Base-by-base conservation (phyloP, 78 protist genomes). In the Cavenderia fasciculata region DNA sequence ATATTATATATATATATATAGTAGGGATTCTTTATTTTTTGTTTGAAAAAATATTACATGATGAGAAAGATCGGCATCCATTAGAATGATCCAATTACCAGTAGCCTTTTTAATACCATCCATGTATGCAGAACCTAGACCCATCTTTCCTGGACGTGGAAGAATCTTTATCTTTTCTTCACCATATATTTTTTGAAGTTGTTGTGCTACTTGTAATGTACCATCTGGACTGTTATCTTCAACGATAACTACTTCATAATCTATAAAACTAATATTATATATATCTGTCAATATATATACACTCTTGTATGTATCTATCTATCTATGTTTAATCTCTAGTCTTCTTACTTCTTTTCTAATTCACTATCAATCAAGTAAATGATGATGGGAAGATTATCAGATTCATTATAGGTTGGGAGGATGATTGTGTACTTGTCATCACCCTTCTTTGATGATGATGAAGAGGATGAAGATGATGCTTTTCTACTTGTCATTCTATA, bases 21-120 rank as follows among this genome's bases (percentile, higher is more conserved):
- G n/a, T n/a, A n/a, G n/a, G n/a, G n/a, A n/a, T n/a, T n/a, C n/a
- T n/a, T n/a, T n/a, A n/a, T n/a, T n/a, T n/a, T n/a, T n/a, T n/a
- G n/a, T n/a, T n/a, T n/a, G n/a, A n/a, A n/a, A n/a, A n/a, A n/a
- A n/a, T n/a, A n/a, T n/a, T 14, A 74, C 90, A 59, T 95, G 97
- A 62, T 97, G 99, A 23, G 97, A 94, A 27, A 97, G 19, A 78
- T 97, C 99, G 4, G 98, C 98, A 47, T 97, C 99, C 97, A 97
- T 85, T 36, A 97, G 86, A 21, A 97, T 56, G 65, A 97, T 74
- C 73, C 96, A 97, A 63, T 95, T 87, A 29, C 99, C 99, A 2
- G 73, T 63, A 12, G 98, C 97, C 40, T 59, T 77, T 71, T 90
- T 36, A 4, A 95, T 33, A 19, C 99, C 99, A 63, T 76, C 79